Conservation (phyloP, 306 rosid species). For the barrel medic (Medicago truncatula) region MtrunA17r5.0-ANR NC_053044.1:7278501-7279000, state of each 20-base stretch:
- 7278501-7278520: no score
- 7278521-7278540: no score
- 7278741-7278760: no score
- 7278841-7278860: no score
- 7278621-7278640: conserved; percentile 2
- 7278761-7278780: no score
- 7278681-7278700: conserved; percentile 1
- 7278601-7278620: conserved; percentile 19
- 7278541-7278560: no score
- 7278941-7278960: conserved; percentile 12
- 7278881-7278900: no score
- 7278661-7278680: conserved; percentile 7
- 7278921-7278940: neutral
- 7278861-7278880: no score
- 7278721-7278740: neutral
- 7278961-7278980: conserved; percentile 4
- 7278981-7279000: conserved; percentile 52
- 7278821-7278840: no score
- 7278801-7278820: no score
- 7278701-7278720: conserved; percentile 12
- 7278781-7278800: no score
- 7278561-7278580: conserved; percentile 5
- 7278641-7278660: neutral
- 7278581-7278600: conserved; percentile 39
- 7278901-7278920: neutral